Evolutionary conservation across 2,329 filamentous ascomycete species (phyloP).

Genomic region (Magnaporthiopsis incrustans): DNA sequence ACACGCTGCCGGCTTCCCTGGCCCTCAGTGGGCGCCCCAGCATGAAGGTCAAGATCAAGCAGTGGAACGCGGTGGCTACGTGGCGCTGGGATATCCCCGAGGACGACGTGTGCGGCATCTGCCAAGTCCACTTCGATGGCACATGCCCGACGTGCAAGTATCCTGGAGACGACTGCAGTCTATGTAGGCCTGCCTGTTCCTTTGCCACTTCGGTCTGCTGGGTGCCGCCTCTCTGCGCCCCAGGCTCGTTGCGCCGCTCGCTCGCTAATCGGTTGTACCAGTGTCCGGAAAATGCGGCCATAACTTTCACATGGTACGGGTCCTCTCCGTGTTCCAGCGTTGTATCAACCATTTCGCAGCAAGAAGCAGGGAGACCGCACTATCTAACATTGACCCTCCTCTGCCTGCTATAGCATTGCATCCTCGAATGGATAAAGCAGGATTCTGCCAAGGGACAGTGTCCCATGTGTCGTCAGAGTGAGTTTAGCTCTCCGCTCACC

Average conservation of each 20-base stretch:
- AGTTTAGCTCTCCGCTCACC: slow-evolving; percentile 15
- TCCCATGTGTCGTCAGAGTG: slow-evolving; percentile 96
- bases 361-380: no score
- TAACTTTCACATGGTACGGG: slow-evolving; percentile 85
- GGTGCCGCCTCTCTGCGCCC: no score
- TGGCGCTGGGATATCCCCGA: slow-evolving; percentile 98
- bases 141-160: slow-evolving; percentile 98
- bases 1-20: background rate
- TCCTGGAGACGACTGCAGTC: slow-evolving; percentile 88
- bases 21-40: background rate
- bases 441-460: slow-evolving; percentile 90
- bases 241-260: slow-evolving; percentile 4
- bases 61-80: slow-evolving; percentile 89
- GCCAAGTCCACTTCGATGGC: slow-evolving; percentile 94
- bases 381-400: background rate
- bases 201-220: background rate
- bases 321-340: background rate
- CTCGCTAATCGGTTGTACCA: slow-evolving; percentile 26
- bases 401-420: slow-evolving; percentile 66
- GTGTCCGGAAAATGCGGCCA: slow-evolving; percentile 96
- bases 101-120: slow-evolving; percentile 97
- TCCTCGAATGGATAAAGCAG: slow-evolving; percentile 91
- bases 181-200: slow-evolving; percentile 53
- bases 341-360: no score
- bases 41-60: slow-evolving; percentile 94